A percentile compares a stretch with the other conserved stretches of the same genome.
These are phyloP conservation scores for Penicillium janthinellum DNA, from an alignment of 2,329 filamentous ascomycete genomes.

Conservation along the genomic window DNA sequence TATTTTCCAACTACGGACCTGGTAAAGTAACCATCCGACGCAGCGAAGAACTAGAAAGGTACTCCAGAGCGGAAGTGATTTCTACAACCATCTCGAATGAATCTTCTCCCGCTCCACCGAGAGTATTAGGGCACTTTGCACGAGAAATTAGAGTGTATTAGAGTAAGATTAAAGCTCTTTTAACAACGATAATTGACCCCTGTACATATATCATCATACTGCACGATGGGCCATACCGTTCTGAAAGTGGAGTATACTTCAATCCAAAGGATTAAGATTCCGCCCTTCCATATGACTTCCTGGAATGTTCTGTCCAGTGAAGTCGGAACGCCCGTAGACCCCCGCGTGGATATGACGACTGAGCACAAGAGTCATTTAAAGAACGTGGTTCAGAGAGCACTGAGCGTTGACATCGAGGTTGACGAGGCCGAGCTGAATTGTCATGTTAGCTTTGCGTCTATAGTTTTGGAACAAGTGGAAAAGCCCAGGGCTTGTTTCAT, in stretches of 20 bases:
- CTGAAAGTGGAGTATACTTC: not conserved
- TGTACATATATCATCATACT: not conserved
- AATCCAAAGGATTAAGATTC: not conserved
- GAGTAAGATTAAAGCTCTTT: not conserved
- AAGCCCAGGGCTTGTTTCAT: not conserved
- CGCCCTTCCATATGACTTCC: not conserved
- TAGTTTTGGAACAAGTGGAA: too few relatives aligned
- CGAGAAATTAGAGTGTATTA: not conserved
- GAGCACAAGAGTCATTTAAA: conserved; percentile 3
- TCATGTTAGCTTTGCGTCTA: not conserved
- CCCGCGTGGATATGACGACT: not conserved
- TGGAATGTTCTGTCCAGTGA: not conserved
- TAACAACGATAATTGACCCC: not conserved
- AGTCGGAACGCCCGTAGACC: not conserved
- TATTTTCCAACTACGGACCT: too few relatives aligned
- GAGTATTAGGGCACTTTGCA: too few relatives aligned
- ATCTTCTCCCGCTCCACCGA: too few relatives aligned
- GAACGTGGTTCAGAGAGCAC: conserved; percentile 15
- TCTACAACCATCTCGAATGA: not conserved
- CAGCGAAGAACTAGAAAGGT: too few relatives aligned
- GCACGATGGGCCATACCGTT: not conserved
- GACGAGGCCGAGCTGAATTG: conserved; percentile 3
- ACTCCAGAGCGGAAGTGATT: too few relatives aligned
- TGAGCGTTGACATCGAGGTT: conserved; percentile 15
- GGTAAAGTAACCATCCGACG: too few relatives aligned